These are phyloP conservation scores for Aureobasidium leucospermi DNA, from an alignment of 2,329 filamentous ascomycete species.

Conservation along the genomic window DNA sequence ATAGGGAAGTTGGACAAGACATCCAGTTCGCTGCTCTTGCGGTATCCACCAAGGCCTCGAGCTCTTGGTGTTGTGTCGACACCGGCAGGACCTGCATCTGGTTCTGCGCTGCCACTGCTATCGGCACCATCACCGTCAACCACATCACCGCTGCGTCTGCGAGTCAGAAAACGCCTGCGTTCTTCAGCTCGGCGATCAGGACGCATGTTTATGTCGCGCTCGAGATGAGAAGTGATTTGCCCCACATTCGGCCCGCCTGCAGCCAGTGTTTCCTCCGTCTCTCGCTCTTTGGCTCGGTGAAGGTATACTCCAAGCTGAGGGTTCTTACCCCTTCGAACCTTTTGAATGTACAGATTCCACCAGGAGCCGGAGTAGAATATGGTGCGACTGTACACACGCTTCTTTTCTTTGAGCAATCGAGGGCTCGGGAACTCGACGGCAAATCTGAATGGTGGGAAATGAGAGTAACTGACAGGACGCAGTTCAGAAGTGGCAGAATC, in stretches of 20 bases:
- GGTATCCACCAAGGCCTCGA: conserved; percentile 23
- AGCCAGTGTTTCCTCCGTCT: conserved; percentile 38
- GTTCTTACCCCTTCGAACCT: conserved; percentile 47
- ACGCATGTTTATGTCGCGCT: conserved; percentile 45
- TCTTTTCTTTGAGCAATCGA: conserved; percentile 50
- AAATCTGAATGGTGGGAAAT: conserved; percentile 53
- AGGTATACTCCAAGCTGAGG: conserved; percentile 54
- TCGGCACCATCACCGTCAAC: conserved; percentile 18
- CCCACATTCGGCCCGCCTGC: conserved; percentile 35
- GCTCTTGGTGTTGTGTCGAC: conserved; percentile 15
- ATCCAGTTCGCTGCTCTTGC: conserved; percentile 23
- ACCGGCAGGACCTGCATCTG: conserved; percentile 31
- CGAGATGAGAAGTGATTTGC: conserved; percentile 46
- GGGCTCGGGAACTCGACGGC: conserved; percentile 52
- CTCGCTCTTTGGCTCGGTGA: conserved; percentile 50
- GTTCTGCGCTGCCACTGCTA: conserved; percentile 39
- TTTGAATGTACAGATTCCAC: conserved; percentile 58
- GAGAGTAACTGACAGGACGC: conserved; percentile 41
- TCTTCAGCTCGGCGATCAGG: conserved; percentile 24
- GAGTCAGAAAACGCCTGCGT: conserved; percentile 20
- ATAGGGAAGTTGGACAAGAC: conserved; percentile 7
- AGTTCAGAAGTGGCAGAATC: conserved; percentile 21
- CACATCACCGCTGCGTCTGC: not conserved
- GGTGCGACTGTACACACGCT: conserved; percentile 51
- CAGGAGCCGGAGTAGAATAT: conserved; percentile 53